phyloP scores from a whole-genome alignment of 345 rosid genomes.

The Eucalyptus erythrocorys region DNA sequence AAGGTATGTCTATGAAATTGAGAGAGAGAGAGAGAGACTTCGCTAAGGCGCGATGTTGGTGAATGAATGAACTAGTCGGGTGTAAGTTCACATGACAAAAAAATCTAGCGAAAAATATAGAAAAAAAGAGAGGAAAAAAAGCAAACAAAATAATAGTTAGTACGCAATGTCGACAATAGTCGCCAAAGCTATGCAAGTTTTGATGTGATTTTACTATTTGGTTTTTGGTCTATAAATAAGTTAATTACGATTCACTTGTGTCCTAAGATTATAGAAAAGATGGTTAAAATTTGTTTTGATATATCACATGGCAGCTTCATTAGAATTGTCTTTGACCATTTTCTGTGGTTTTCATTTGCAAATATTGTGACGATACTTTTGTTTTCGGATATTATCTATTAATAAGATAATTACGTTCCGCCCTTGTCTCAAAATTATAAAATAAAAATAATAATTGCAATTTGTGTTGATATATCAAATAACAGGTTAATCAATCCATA shows the following conservation, averaged over 20 bases:
- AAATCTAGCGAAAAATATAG: too few species aligned
- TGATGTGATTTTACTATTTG: not conserved
- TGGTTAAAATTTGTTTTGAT: not conserved
- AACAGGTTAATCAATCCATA: too few species aligned
- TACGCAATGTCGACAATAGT: too few species aligned
- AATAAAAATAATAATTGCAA: not conserved
- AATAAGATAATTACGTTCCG: too few species aligned
- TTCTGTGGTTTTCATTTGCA: not conserved
- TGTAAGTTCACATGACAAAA: too few species aligned
- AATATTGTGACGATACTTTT: not conserved
- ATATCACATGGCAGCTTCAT: not conserved
- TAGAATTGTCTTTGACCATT: not conserved
- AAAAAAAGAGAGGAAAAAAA: not conserved
- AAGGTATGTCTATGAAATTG: not conserved
- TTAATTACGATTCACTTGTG: not conserved
- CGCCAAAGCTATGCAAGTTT: not conserved
- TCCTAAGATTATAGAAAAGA: not conserved
- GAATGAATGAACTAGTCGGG: too few species aligned
- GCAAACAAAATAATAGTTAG: not conserved
- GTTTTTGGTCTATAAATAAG: not conserved
- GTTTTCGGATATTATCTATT: not conserved
- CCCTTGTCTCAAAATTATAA: not conserved
- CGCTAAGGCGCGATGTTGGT: too few species aligned
- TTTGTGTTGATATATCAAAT: too few species aligned
- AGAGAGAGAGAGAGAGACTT: not conserved